phyloP scores from a whole-genome alignment of 768 basidiomycete species.

The Cyclocybe aegerita region DNA sequence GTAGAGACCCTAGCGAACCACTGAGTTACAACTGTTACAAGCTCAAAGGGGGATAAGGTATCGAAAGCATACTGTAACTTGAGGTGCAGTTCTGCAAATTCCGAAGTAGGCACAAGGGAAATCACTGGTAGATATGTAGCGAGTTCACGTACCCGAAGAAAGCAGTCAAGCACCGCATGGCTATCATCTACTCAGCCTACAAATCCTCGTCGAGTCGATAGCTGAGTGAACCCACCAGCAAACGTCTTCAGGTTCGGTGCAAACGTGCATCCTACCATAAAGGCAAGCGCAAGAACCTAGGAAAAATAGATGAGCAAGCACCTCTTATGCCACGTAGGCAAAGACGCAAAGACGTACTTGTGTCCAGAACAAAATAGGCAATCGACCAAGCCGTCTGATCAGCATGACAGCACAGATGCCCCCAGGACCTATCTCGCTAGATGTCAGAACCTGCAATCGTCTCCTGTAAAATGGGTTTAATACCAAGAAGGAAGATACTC shows the following conservation, averaged over 20 bases:
- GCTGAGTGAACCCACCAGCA: conserved; percentile 35
- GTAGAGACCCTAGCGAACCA: conserved; percentile 46
- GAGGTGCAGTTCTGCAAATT: conserved; percentile 49
- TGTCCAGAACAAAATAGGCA: conserved; percentile 72
- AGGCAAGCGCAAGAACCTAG: conserved; percentile 55
- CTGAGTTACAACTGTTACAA: background rate
- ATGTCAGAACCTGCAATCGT: background rate
- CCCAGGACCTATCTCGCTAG: conserved; percentile 46
- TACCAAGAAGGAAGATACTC: conserved; percentile 65
- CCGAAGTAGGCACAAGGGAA: background rate
- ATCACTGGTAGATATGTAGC: background rate
- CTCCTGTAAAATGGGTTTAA: conserved; percentile 1
- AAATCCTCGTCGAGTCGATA: background rate
- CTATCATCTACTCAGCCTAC: conserved; percentile 19
- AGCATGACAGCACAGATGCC: conserved; percentile 64
- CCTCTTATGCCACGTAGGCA: background rate
- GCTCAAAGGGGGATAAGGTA: background rate
- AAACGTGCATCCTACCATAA: conserved; percentile 45
- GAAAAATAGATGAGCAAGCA: background rate
- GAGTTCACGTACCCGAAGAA: conserved; percentile 48
- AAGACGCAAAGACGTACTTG: conserved; percentile 38
- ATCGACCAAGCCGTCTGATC: conserved; percentile 60
- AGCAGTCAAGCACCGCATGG: conserved; percentile 58
- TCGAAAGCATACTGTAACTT: conserved; percentile 47
- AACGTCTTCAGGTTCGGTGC: conserved; percentile 57